A percentile compares a stretch with the other conserved stretches of the same genome.
Conservation (phyloP, 2,329 filamentous ascomycete genomes). For the Microascus cirrosus region DNA sequence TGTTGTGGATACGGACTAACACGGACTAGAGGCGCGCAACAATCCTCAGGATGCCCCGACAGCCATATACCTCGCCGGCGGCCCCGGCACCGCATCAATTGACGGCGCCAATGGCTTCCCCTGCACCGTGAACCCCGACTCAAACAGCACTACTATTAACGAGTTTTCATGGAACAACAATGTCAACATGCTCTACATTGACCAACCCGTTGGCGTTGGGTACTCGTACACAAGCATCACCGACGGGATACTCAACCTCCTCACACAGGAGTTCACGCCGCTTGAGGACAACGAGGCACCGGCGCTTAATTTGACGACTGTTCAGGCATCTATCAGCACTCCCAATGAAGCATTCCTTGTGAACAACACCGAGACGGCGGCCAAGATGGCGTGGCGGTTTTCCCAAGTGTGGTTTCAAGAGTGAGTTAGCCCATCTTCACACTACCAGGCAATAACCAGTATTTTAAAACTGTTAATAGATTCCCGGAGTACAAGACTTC, state of each 20-base stretch:
- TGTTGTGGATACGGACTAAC: neutral
- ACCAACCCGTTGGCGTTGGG: conserved; percentile 57
- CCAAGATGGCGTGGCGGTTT: conserved; percentile 54
- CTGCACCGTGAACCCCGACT: conserved; percentile 37
- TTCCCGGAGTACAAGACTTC: conserved; percentile 47
- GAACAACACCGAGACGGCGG: conserved; percentile 45
- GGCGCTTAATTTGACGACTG: conserved; percentile 22
- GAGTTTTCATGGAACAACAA: conserved; percentile 55
- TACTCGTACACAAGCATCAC: conserved; percentile 55
- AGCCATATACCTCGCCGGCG: conserved; percentile 55
- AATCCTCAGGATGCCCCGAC: conserved; percentile 15
- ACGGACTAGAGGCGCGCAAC: conserved; percentile 7
- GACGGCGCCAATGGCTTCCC: conserved; percentile 46
- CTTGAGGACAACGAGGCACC: conserved; percentile 22
- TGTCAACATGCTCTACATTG: conserved; percentile 44
- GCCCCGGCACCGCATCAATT: conserved; percentile 54
- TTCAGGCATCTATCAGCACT: conserved; percentile 20
- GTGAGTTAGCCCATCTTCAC: neutral
- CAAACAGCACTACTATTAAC: conserved; percentile 43
- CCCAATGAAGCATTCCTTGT: conserved; percentile 16
- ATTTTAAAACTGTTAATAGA: conserved; percentile 10
- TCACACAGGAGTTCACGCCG: conserved; percentile 21
- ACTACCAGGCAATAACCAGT: neutral
- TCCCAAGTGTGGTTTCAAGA: conserved; percentile 45
- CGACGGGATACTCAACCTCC: conserved; percentile 46